Base-by-base conservation (phyloP, 495 filamentous ascomycete genomes). In the Lophium mytilinum region DNA sequence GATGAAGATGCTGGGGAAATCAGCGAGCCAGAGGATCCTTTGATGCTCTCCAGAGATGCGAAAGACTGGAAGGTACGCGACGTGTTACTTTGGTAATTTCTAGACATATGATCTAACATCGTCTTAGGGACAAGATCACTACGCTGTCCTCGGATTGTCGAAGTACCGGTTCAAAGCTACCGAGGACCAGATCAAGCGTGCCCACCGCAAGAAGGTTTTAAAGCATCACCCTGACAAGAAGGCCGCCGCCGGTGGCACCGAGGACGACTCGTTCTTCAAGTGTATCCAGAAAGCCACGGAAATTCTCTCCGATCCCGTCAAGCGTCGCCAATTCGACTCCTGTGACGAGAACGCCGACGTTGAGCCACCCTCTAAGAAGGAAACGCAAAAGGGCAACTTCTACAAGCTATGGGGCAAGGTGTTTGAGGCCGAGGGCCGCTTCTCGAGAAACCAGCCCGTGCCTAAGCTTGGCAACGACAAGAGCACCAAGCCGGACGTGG, bases 231-330 rank as follows among this genome's bases (percentile, higher is more conserved):
- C 93, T 53, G 93, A 98, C 69, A 98, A 98, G 85, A 95, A 93
- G 76, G 93, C 93, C 33, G 92, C 93, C 37, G 79, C 84, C 37
- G 89, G 93, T 58, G 80, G 77, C 58, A 83, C 84, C 61, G 90
- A 98, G 73, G 90, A 95, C 75, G 93, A 98, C 74, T 87, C 84
- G 66, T 98, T 98, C 81, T 98, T 98, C 86, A 98, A 98, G 80
- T 98, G 93, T 73, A 98, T 98, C 71, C 93, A 98, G 78, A 96
- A 95, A 72, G 93, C 93, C 57, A 92, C 85, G 66, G 93, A 98
- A 69, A 78, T 96, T 53, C 87, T 98, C 15, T 79, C 87, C 40
- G 93, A 98, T 77, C 90, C 93, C 40, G 78, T 83, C 69, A 95
- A 89, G 76, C 89, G 94, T 57, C 86, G 92, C 40, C 93, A 98